Evolutionary conservation across 2,329 filamentous ascomycete genomes (phyloP), one percentile per base, ranked within the genome.

Genomic region (Eutypella sp.): DNA sequence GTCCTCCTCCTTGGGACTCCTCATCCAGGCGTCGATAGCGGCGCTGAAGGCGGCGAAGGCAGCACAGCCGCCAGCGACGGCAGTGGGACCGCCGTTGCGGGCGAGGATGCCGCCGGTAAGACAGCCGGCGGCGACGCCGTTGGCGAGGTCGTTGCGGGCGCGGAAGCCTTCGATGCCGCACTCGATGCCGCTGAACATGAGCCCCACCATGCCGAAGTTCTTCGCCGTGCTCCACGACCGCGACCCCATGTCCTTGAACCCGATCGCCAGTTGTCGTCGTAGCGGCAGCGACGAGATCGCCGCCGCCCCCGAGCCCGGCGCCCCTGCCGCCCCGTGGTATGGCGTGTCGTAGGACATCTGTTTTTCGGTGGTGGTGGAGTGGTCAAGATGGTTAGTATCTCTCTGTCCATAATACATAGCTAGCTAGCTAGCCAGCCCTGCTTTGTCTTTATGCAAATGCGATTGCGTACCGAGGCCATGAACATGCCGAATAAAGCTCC

Each of bases 301-400:
- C 20, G 57, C 67, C 22, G 64, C 58, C 16, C 65, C 58, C 40
- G 63, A 56, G 59, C 68, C 68, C 37, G 67, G 57, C 55, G 57
- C 56, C 34, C 64, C 58, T 37, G 64, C 47, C 31, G 58, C 55
- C 49, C 44, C 59, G 65, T 80, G 85, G 69, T 90, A 85, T 48
- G 92, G 88, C 0, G 91, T 96, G 66, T 99, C 93, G 79, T 99
- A 99, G 69, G 89, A 86, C 93, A 99, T 99, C 89, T 95, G 52
- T 42, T 33, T 33, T 15, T 29, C 13, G 7, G 25, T 29, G 25
- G 15, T 3, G 3, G 20, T 34, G 2, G 29, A 43, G 24, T 10
- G 2, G n/a, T 20, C 23, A 27, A 34, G 44, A 22, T 34, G 37
- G 49, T 42, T 41, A 41, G 44, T 29, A 8, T 27, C 18, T 16